A percentile compares a stretch with the other conserved stretches of the same genome.
phyloP scores from a whole-genome alignment of 2,329 filamentous ascomycete genomes.

The Monosporascus sp. region DNA sequence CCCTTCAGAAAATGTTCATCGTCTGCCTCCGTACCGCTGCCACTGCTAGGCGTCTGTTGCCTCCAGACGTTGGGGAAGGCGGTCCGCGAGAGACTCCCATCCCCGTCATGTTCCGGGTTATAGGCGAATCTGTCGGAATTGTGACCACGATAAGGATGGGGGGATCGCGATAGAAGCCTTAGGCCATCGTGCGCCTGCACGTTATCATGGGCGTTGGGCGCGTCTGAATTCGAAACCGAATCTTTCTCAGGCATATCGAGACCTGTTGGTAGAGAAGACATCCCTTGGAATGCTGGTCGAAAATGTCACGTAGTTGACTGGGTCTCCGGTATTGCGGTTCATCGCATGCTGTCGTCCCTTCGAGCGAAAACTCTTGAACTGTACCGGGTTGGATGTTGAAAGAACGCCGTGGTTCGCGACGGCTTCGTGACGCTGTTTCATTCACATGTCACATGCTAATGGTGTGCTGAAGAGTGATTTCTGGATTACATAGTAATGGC shows the following conservation, averaged over 20 bases:
- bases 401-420: too few species aligned
- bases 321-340: too few species aligned
- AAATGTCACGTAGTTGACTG: too few species aligned
- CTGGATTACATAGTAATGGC: too few species aligned
- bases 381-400: too few species aligned
- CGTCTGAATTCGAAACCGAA: slow-evolving; percentile 19
- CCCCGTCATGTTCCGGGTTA: slow-evolving; percentile 13
- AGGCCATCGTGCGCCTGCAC: slow-evolving; percentile 34
- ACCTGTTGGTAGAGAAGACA: neutral
- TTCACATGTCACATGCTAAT: too few species aligned
- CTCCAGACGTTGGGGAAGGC: slow-evolving; percentile 33
- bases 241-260: slow-evolving; percentile 43
- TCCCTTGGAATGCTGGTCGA: too few species aligned
- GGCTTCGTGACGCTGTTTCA: too few species aligned
- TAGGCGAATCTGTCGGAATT: slow-evolving; percentile 36
- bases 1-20: slow-evolving; percentile 87
- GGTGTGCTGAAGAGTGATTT: too few species aligned
- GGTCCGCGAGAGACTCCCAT: slow-evolving; percentile 15
- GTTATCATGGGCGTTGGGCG: slow-evolving; percentile 13
- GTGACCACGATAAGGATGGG: slow-evolving; percentile 63
- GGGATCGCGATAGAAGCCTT: slow-evolving; percentile 53
- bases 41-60: slow-evolving; percentile 62
- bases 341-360: too few species aligned
- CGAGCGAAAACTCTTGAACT: too few species aligned
- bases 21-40: slow-evolving; percentile 91